Percentiles rank a stretch among this genome's conserved stretches.
Conservation (phyloP, 805 yeast species). For the Wickerhamomyces tratensis region DNA sequence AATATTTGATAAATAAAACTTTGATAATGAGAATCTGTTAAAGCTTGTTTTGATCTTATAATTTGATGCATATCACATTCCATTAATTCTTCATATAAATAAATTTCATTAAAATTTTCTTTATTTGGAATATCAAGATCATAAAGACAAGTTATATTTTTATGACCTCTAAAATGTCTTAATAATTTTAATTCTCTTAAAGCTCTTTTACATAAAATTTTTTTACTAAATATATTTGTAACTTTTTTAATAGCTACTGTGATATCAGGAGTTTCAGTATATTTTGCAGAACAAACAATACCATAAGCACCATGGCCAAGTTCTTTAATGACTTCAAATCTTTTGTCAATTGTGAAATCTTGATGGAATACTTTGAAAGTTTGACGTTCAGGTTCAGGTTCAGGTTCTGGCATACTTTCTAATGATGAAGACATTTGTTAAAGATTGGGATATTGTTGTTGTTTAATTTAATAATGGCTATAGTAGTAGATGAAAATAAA, state of each 20-base stretch:
- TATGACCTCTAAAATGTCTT: slow-evolving; percentile 92
- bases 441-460: too few species aligned
- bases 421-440: too few species aligned
- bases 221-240: slow-evolving; percentile 87
- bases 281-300: slow-evolving; percentile 88
- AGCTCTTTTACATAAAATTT: slow-evolving; percentile 86
- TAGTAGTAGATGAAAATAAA: too few species aligned
- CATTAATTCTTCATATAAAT: slow-evolving; percentile 93
- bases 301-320: slow-evolving; percentile 99
- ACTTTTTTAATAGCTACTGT: slow-evolving; percentile 93
- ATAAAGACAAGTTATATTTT: slow-evolving; percentile 89
- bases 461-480: too few species aligned
- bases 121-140: slow-evolving; percentile 78
- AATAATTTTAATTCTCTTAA: slow-evolving; percentile 82
- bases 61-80: slow-evolving; percentile 99
- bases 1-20: slow-evolving; percentile 84
- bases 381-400: slow-evolving; percentile 27
- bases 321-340: slow-evolving; percentile 85
- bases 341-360: slow-evolving; percentile 82
- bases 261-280: slow-evolving; percentile 62
- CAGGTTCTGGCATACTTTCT: not conserved
- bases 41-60: slow-evolving; percentile 84
- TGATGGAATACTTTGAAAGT: slow-evolving; percentile 71
- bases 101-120: slow-evolving; percentile 81
- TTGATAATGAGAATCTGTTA: slow-evolving; percentile 93